Evolutionary conservation across 768 basidiomycete genomes (phyloP), one percentile per base, ranked within the genome.

Genomic region (Russula earlei): DNA sequence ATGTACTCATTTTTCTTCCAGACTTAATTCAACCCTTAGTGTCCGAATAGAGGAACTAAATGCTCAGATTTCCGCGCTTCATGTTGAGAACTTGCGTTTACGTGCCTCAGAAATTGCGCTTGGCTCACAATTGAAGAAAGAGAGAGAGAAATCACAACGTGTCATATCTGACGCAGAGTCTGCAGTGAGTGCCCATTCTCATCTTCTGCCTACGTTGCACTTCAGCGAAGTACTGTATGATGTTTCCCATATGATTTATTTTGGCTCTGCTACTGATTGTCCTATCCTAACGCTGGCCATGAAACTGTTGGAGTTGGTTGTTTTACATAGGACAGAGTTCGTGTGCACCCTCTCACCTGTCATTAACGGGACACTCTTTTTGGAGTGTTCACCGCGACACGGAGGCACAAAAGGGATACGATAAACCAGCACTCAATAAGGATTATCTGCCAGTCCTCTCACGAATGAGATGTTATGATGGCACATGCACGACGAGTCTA

Each of bases 1-100:
- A 31, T 31, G 9, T 11, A 9, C 55, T 64, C 25, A 65, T 37
- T 29, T 5, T 42, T 38, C 33, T 48, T 27, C 7, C 63, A 91
- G 88, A 68, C 82, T 91, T 60, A 91, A 91, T 72, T 88, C 88
- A 41, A 89, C 86, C 17, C 76, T 91, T 59, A 89, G 87, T 69
- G 75, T 87, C 59, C 83, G 87, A 45, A 83, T 91, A 65, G 87
- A 91, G 68, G 88, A 91, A 67, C 78, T 91, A 53, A 87, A 90
- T 67, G 76, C 82, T 36, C 85, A 91, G 70, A 84, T 91, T 69
- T 84, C 87, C 44, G 77, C 78, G n/a, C 78, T 91, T 46, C 83
- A 87, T 56, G 81, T 83, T 58, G 88, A 91, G 74, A 91, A 91
- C 69, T 77, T 91, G 49, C 80, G 85, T 53, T 75, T 91, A 62